Base-by-base conservation (phyloP, 306 rosid genomes). In the Lotus japonicus region DNA sequence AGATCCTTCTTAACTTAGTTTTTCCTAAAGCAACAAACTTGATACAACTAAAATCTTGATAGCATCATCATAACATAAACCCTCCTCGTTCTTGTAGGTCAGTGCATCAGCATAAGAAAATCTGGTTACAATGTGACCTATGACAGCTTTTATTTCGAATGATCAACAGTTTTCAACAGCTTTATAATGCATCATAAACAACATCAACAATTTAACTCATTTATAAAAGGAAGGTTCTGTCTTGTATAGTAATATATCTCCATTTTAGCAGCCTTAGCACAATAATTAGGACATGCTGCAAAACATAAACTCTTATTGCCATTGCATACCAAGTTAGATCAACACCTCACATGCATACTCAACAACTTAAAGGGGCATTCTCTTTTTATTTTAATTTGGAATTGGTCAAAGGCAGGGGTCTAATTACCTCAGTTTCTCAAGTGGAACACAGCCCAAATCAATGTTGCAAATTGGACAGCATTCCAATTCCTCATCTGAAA, bases 391-490 rank as follows among this genome's bases (percentile, higher is more conserved):
- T n/a, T n/a, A n/a, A n/a, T n/a, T n/a, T n/a, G n/a, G n/a, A n/a
- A n/a, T n/a, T n/a, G n/a, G n/a, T n/a, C n/a, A n/a, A n/a, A n/a
- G n/a, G n/a, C n/a, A n/a, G n/a, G n/a, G n/a, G n/a, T n/a, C n/a
- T n/a, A n/a, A n/a, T n/a, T n/a, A n/a, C 98, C 97, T 94, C 66
- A 94, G 76, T 82, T 94, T 94, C 82, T 94, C 98, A 35, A 90
- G 57, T 2, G 98, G 97, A 71, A 67, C 79, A 60, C 89, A 82
- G 8, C 98, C 98, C 31, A 94, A 86, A 77, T 94, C 86, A 28
- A 75, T 88, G 55, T 79, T 68, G 82, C 98, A 94, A 15, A 85
- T 77, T 14, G 98, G 98, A 73, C 98, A 94, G 76, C 77, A 66
- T 58, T 94, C 98, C 21, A 86, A 16, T 59, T 94, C 97, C 70